Conservation (phyloP, 2,329 filamentous ascomycete genomes). For the Clarireedia monteithiana region DNA sequence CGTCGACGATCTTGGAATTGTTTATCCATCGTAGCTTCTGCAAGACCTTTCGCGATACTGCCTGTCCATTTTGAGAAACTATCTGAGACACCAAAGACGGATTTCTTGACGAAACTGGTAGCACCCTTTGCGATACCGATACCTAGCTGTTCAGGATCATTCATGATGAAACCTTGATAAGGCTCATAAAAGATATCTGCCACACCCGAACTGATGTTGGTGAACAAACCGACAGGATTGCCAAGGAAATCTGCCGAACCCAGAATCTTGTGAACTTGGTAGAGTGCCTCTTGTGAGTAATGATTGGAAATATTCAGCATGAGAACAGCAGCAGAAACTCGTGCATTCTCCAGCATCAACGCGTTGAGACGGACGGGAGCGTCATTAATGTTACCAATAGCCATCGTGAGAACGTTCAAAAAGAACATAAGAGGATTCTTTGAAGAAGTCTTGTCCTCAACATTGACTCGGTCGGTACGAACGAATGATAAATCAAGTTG, state of each 20-base stretch:
- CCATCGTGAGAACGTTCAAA: slow-evolving; percentile 98
- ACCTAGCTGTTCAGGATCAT: slow-evolving; percentile 88
- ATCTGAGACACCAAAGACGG: slow-evolving; percentile 93
- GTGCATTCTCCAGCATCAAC: slow-evolving; percentile 87
- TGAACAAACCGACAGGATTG: slow-evolving; percentile 96
- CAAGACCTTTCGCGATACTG: slow-evolving; percentile 91
- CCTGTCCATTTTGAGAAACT: slow-evolving; percentile 97
- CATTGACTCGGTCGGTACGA: slow-evolving; percentile 91
- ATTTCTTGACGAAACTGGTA: slow-evolving; percentile 96
- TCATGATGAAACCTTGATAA: slow-evolving; percentile 91
- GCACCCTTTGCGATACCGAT: slow-evolving; percentile 94
- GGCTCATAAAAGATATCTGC: slow-evolving; percentile 99
- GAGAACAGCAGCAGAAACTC: slow-evolving; percentile 78
- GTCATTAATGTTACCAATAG: slow-evolving; percentile 97
- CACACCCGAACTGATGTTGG: slow-evolving; percentile 94
- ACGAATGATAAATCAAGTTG: slow-evolving; percentile 96
- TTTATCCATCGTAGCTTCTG: slow-evolving; percentile 92
- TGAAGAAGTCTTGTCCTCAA: slow-evolving; percentile 85
- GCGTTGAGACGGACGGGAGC: slow-evolving; percentile 91
- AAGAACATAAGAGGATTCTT: slow-evolving; percentile 97
- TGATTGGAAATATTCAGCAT: slow-evolving; percentile 84
- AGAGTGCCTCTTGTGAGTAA: slow-evolving; percentile 92
- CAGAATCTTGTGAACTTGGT: slow-evolving; percentile 94
- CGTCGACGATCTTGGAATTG: slow-evolving; percentile 95
- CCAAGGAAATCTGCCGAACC: slow-evolving; percentile 96